Percentiles rank a stretch among this genome's conserved stretches.
phyloP scores from a whole-genome alignment of 2,329 filamentous ascomycete species.

The Aspergillus brasiliensis region DNA sequence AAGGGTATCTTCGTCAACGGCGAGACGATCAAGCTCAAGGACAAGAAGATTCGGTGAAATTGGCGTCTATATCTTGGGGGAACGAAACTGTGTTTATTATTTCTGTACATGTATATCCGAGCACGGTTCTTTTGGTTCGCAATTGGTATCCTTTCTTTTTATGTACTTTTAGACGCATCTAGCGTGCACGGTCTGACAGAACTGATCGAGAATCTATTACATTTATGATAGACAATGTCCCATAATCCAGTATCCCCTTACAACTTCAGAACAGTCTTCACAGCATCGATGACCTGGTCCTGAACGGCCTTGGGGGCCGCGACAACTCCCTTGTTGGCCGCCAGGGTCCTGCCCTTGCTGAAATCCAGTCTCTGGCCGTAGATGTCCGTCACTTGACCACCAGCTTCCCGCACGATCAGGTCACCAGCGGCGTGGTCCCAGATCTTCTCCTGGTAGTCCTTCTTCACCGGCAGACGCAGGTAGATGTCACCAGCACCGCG shows the following conservation, averaged over 20 bases:
- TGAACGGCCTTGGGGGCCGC: slow-evolving; percentile 81
- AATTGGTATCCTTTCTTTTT: slow-evolving; percentile 33
- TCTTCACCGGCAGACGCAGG: slow-evolving; percentile 80
- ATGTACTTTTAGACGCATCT: slow-evolving; percentile 39
- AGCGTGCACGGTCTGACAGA: slow-evolving; percentile 26
- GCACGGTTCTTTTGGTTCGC: slow-evolving; percentile 25
- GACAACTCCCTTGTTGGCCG: slow-evolving; percentile 89
- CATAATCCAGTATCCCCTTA: slow-evolving; percentile 34
- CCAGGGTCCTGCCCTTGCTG: slow-evolving; percentile 78
- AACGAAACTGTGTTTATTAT: slow-evolving; percentile 25
- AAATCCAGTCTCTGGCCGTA: slow-evolving; percentile 86
- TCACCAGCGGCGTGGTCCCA: slow-evolving; percentile 98
- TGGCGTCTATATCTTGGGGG: slow-evolving; percentile 28
- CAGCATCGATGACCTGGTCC: slow-evolving; percentile 72
- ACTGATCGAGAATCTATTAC: slow-evolving; percentile 14
- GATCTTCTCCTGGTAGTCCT: slow-evolving; percentile 96
- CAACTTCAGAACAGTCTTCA: slow-evolving; percentile 72
- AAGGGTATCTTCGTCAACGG: slow-evolving; percentile 99
- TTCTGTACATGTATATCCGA: slow-evolving; percentile 33
- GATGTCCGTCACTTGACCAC: slow-evolving; percentile 87
- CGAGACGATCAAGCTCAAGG: slow-evolving; percentile 97
- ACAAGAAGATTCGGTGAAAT: slow-evolving; percentile 88
- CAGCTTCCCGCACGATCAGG: slow-evolving; percentile 89
- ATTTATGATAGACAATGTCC: slow-evolving; percentile 14
- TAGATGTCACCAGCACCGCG: slow-evolving; percentile 94